A percentile compares a stretch with the other conserved stretches of the same genome.
Evolutionary conservation across 208 protist species (phyloP).

Genomic region (Angomonas ambiguus): DNA sequence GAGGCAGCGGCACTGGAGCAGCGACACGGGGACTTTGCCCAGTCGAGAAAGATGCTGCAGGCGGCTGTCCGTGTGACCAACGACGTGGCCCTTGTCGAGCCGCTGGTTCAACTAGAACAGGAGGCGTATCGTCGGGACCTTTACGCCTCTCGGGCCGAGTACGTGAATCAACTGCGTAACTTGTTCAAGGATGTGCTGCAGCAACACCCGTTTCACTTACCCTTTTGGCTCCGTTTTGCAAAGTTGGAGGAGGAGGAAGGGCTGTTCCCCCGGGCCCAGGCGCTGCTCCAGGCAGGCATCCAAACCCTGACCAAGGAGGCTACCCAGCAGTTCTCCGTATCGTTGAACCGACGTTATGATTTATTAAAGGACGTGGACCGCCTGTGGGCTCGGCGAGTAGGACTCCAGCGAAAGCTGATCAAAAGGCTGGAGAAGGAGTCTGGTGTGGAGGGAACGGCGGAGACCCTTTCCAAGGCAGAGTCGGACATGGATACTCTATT

Average conservation of each 20-base stretch:
- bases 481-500: constrained; percentile 33
- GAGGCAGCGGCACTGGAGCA: constrained; percentile 76
- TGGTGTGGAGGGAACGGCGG: constrained; percentile 13
- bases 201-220: constrained; percentile 47
- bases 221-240: constrained; percentile 69
- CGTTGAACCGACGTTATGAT: constrained; percentile 66
- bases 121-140: neutral
- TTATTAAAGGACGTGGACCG: constrained; percentile 60
- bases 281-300: constrained; percentile 49
- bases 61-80: constrained; percentile 51
- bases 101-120: constrained; percentile 40
- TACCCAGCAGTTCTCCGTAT: constrained; percentile 16
- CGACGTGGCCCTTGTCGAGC: constrained; percentile 28
- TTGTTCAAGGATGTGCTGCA: constrained; percentile 59
- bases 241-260: constrained; percentile 66
- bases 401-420: constrained; percentile 27
- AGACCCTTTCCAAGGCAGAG: constrained; percentile 6
- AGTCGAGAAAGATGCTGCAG: constrained; percentile 59
- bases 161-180: constrained; percentile 23
- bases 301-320: constrained; percentile 46
- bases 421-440: neutral
- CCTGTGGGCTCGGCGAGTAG: constrained; percentile 61
- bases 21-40: constrained; percentile 37
- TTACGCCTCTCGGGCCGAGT: constrained; percentile 11
- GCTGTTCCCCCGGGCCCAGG: constrained; percentile 48